Base-by-base conservation (phyloP, 495 filamentous ascomycete species). In the Penicillium atrosanguineum region DNA sequence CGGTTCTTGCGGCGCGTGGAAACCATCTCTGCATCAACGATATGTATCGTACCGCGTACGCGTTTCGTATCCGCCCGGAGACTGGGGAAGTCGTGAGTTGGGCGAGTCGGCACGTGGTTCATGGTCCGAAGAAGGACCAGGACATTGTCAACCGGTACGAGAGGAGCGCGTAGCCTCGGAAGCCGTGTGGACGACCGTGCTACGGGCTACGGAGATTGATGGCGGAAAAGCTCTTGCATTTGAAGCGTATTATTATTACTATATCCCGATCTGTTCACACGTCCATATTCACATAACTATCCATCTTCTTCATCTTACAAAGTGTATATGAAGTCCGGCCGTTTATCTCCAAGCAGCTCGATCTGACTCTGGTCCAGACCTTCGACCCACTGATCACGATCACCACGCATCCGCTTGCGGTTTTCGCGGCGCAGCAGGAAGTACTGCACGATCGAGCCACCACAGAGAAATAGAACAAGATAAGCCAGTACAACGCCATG, bases 241-340 rank as follows among this genome's bases (percentile, higher is more conserved):
- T 49, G 21, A 23, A 38, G 34, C 47, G 21, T 41, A 38, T 36
- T n/a, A 31, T 31, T 14, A 48, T 26, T 48, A n/a, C n/a, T 21
- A 28, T 37, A 49, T 49, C 21, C 34, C 47, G 25, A 41, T 31
- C 47, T 19, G 14, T 21, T 14, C 9, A 14, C 48, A n/a, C 39
- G 43, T 43, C 26, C 26, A 15, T 16, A 26, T 37, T 21, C 16
- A 6, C 41, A 16, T n/a, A n/a, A 34, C 34, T 16, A 7, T 26
- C n/a, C 25, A 23, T 31, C 19, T 3, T 21, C 41, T 1, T 15
- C 19, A n/a, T 4, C 38, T 62, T 52, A 89, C 55, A 85, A 59
- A 6, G 83, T 92, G 63, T 95, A 95, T 3, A 88, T 68, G 61
- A 95, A 95, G 64, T 90, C 86, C 3, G 89, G 90, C 62, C 84